Conservation (phyloP, 1,139 yeast genomes). For the Hansenula lynferdii region DNA sequence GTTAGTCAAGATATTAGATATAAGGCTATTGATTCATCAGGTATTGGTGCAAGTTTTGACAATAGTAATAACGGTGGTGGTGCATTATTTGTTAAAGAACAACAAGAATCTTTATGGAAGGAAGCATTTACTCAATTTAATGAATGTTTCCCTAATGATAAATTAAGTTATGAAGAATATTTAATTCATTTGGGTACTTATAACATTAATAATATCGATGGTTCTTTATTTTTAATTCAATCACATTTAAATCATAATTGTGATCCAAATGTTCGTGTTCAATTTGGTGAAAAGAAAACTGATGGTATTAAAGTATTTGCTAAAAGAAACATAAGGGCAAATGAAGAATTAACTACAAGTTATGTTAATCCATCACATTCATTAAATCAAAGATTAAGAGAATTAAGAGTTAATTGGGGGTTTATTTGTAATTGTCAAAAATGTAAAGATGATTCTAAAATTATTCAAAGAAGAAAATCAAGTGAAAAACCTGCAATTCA, state of each 20-base stretch:
- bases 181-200: conserved; percentile 64
- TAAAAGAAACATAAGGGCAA: conserved; percentile 48
- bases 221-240: conserved; percentile 55
- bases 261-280: conserved; percentile 62
- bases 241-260: conserved; percentile 78
- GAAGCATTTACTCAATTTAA: conserved; percentile 49
- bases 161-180: conserved; percentile 48
- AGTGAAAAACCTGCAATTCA: conserved; percentile 10
- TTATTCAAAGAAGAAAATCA: conserved; percentile 21
- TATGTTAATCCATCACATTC: conserved; percentile 68
- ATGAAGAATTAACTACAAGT: conserved; percentile 65
- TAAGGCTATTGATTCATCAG: conserved; percentile 51
- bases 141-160: conserved; percentile 42
- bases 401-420: conserved; percentile 77
- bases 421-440: conserved; percentile 66
- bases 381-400: conserved; percentile 59
- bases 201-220: conserved; percentile 68
- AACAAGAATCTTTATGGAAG: conserved; percentile 57
- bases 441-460: conserved; percentile 50
- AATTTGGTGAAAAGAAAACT: conserved; percentile 40
- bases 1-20: conserved; percentile 65
- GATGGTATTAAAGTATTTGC: conserved; percentile 61
- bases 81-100: conserved; percentile 47
- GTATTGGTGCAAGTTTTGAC: conserved; percentile 49
- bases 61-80: conserved; percentile 43